Base-by-base conservation (phyloP, 225 moss, liverwort and hornwort genomes). In the Marchantia polymorpha region DNA sequence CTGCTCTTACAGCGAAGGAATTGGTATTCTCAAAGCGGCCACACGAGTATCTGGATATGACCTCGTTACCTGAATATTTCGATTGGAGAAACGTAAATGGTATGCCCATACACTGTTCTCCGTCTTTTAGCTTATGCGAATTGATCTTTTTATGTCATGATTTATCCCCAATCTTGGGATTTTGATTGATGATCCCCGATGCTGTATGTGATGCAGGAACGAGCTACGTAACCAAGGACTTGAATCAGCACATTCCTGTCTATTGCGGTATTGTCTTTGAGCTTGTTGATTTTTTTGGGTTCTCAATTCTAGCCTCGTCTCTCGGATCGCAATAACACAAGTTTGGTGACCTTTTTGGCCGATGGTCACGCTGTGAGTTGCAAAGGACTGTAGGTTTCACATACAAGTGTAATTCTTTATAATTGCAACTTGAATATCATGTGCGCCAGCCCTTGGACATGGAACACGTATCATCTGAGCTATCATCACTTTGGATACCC, bases 171-270 rank as follows among this genome's bases (percentile, higher is more conserved):
- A 30, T 48, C 0, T 17, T 27, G 12, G 51, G 19, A 67, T 1
- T 7, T 52, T 23, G 58, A 29, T 46, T 74, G 58, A 64, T 23
- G 25, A 49, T 1, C 3, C n/a, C 3, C n/a, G 22, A n/a, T 50
- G 22, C 10, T n/a, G 11, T 50, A 50, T 71, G 4, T 23, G 50
- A 47, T 54, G 10, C 89, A 95, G 95, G 96, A 81, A 92, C 92
- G 29, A 96, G 86, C 90, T 96, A 86, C 77, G 91, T 90, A 52
- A 96, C 96, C 31, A 90, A 90, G 22, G 96, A 96, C 1, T 67
- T 93, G 64, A 96, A 96, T 84, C 96, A 96, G 79, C 96, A 96
- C 74, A 92, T 96, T 39, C 96, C 96, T 81, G 88, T 96, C 74
- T 96, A 94, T 77, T 96, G 96, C 47, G 96, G 95, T 95, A 22